Evolutionary conservation across 2,329 filamentous ascomycete genomes (phyloP).

Genomic region (Neofusicoccum sp.): DNA sequence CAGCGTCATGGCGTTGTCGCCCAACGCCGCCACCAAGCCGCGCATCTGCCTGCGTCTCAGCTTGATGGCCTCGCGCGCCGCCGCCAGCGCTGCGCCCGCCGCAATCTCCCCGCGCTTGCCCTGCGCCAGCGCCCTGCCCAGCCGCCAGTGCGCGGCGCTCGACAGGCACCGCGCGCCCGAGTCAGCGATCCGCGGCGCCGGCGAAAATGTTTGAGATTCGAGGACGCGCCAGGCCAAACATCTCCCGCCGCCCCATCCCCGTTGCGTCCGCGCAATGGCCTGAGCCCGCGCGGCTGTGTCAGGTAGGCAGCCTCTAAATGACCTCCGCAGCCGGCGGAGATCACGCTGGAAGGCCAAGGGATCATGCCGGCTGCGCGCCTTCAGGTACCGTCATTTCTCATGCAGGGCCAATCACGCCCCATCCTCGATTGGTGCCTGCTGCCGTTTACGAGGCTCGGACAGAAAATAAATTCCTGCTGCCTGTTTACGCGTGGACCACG

Average conservation of each 20-base stretch:
- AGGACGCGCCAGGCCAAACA: slow-evolving; percentile 12
- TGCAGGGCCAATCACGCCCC: slow-evolving; percentile 8
- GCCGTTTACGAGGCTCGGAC: neutral
- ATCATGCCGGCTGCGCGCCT: slow-evolving; percentile 8
- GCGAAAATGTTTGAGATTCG: slow-evolving; percentile 15
- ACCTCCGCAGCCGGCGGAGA: too few relatives aligned
- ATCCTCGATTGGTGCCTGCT: neutral
- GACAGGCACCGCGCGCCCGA: slow-evolving; percentile 13
- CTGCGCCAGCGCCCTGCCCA: neutral
- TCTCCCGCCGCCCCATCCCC: slow-evolving; percentile 11
- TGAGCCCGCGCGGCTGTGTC: slow-evolving; percentile 10
- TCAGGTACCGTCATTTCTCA: slow-evolving; percentile 11
- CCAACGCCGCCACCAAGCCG: slow-evolving; percentile 1
- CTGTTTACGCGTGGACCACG: slow-evolving; percentile 4
- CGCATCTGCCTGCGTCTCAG: neutral
- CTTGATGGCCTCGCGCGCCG: neutral
- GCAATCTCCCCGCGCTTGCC: slow-evolving; percentile 15
- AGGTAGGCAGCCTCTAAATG: neutral
- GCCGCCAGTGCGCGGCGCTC: neutral
- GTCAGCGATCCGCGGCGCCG: neutral
- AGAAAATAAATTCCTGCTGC: slow-evolving; percentile 5
- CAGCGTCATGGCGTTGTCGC: slow-evolving; percentile 13
- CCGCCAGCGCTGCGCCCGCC: too few relatives aligned
- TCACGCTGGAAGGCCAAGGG: neutral
- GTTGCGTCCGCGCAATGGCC: neutral